These are phyloP conservation scores for Gossypium herbaceum DNA, from an alignment of 345 rosid species.

Conservation along the genomic window DNA sequence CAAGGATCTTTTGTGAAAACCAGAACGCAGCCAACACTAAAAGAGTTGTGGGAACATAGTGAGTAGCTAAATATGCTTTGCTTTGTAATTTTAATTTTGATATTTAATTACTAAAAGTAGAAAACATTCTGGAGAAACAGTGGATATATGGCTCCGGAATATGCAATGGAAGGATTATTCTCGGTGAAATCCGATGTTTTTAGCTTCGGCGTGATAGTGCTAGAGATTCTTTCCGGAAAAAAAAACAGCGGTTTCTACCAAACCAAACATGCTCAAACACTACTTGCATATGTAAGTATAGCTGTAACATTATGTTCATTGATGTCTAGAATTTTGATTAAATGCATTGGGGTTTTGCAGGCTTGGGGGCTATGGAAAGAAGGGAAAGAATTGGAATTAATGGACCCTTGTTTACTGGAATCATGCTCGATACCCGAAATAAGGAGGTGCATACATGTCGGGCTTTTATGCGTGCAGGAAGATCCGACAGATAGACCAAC, in stretches of 20 bases:
- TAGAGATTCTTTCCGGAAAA: slow-evolving; percentile 31
- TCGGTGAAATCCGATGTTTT: slow-evolving; percentile 49
- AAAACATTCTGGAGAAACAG: slow-evolving; percentile 12
- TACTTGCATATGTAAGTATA: slow-evolving; percentile 25
- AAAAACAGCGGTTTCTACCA: slow-evolving; percentile 12
- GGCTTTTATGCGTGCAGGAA: slow-evolving; percentile 28
- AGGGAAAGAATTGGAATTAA: slow-evolving; percentile 32
- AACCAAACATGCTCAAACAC: slow-evolving; percentile 24
- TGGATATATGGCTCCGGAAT: slow-evolving; percentile 44
- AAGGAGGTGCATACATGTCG: slow-evolving; percentile 24
- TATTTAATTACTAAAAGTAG: no score
- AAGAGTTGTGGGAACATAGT: slow-evolving; percentile 46
- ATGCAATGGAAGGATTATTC: slow-evolving; percentile 41
- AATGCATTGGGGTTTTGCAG: slow-evolving; percentile 25
- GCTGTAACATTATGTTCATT: background rate
- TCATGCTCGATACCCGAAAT: slow-evolving; percentile 29
- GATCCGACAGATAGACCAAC: slow-evolving; percentile 23
- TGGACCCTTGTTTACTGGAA: slow-evolving; percentile 31
- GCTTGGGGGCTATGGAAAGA: slow-evolving; percentile 48
- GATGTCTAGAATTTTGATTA: background rate
- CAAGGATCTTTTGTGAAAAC: slow-evolving; percentile 28
- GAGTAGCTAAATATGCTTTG: slow-evolving; percentile 10
- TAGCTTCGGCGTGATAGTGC: slow-evolving; percentile 43
- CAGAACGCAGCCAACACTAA: slow-evolving; percentile 28
- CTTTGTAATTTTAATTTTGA: background rate